Evolutionary conservation across 257 asterid species (phyloP), one percentile per base, ranked within the genome.

Genomic region (Rhazya stricta): DNA sequence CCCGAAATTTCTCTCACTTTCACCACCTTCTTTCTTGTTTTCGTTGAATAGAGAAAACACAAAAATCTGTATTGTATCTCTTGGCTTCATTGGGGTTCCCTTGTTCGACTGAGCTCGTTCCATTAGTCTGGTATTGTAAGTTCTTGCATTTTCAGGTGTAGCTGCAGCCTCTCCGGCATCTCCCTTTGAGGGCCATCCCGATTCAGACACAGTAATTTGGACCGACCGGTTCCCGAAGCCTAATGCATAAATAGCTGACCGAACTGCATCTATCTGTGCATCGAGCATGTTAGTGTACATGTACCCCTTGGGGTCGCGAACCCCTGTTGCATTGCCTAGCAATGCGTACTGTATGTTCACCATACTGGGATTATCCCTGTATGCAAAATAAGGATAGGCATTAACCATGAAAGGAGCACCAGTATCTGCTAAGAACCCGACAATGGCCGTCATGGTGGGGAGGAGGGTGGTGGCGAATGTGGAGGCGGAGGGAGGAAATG

Each of bases 1-100:
- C 27, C 97, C 97, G 51, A 90, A 90, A 69, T 92, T 90, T 43
- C 93, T 90, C 88, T 92, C 97, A 1, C 96, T 89, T 23, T 91
- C 88, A 0, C 91, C 96, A 0, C 96, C 96, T 3, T 92, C 89
- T 81, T 92, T 90, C 78, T 45, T 73, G 61, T 92, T 83, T 66
- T 92, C 97, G 16, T 90, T 92, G 46, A 92, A 92, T 82, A 92
- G 39, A 0, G 97, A 95, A 36, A 92, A 92, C 9, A 92, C 66
- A 46, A 90, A 90, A 10, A 95, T 96, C 85, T 83, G 87, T n/a
- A 81, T 83, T 15, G 68, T 76, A 15, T 50, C 83, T 80, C 78
- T 89, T 0, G 96, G 97, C 81, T 85, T 76, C 62, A 84, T 84
- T 27, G 97, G 97, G 23, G 97, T 90, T 75, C 97, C 96, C 62